A percentile compares a stretch with the other conserved stretches of the same genome.
phyloP scores from a whole-genome alignment of 176 grass and related monocot genomes.

The Tuctoria greenei region DNA sequence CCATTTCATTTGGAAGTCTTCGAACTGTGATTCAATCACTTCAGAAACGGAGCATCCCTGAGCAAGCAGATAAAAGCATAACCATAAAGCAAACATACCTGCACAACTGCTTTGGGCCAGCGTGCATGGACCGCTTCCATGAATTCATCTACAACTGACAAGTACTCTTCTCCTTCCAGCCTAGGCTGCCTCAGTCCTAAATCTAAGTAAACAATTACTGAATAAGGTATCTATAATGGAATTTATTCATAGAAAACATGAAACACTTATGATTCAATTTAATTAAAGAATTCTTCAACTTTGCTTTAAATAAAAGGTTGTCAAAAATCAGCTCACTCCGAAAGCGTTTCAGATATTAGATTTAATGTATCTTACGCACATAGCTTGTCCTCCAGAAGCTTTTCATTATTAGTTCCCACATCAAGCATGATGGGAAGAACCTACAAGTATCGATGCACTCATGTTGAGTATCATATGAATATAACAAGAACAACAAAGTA shows the following conservation, averaged over 20 bases:
- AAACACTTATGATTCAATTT: slow-evolving; percentile 16
- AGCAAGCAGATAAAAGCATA: slow-evolving; percentile 20
- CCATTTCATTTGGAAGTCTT: slow-evolving; percentile 99
- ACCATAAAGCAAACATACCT: slow-evolving; percentile 50
- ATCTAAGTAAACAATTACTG: slow-evolving; percentile 58
- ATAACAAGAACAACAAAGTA: background rate
- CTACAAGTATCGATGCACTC: slow-evolving; percentile 36
- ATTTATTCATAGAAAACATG: slow-evolving; percentile 22
- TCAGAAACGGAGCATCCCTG: slow-evolving; percentile 13
- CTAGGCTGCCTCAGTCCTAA: slow-evolving; percentile 92
- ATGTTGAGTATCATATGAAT: no score
- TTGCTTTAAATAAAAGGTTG: background rate
- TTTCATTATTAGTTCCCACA: slow-evolving; percentile 89
- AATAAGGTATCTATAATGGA: slow-evolving; percentile 18
- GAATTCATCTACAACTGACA: slow-evolving; percentile 94
- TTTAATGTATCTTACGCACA: slow-evolving; percentile 73
- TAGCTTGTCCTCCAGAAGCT: slow-evolving; percentile 91
- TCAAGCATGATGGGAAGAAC: slow-evolving; percentile 98
- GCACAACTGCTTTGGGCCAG: slow-evolving; percentile 94
- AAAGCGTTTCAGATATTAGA: slow-evolving; percentile 20
- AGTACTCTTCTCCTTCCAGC: slow-evolving; percentile 92
- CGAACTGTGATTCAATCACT: slow-evolving; percentile 63
- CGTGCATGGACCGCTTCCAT: slow-evolving; percentile 91
- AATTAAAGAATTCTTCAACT: slow-evolving; percentile 26
- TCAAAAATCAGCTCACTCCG: background rate